Conservation (phyloP, 805 yeast genomes). For the Sungouiozyma ichnusensis region DNA sequence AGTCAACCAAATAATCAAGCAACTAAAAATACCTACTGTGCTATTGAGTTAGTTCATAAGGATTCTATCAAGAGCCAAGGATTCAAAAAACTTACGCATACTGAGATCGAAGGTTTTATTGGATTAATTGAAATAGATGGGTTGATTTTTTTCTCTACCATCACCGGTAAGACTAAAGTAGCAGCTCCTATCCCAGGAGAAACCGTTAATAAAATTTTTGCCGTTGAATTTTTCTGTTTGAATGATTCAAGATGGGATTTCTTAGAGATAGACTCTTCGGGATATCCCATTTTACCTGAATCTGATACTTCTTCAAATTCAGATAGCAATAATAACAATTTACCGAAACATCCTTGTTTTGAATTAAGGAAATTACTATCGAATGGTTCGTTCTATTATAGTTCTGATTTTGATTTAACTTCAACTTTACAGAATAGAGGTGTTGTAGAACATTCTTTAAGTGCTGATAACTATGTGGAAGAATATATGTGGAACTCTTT, state of each 20-base stretch:
- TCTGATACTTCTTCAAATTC: conserved; percentile 15
- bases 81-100: conserved; percentile 35
- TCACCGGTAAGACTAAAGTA: conserved; percentile 64
- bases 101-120: conserved; percentile 54
- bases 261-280: conserved; percentile 55
- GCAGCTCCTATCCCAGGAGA: conserved; percentile 78
- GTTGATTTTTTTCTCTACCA: conserved; percentile 65
- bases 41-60: conserved; percentile 39
- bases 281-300: conserved; percentile 43
- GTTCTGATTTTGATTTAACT: conserved; percentile 87
- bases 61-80: conserved; percentile 25
- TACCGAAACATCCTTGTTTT: conserved; percentile 68
- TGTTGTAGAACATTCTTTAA: conserved; percentile 34
- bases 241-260: conserved; percentile 72
- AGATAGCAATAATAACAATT: conserved; percentile 5
- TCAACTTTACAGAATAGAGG: conserved; percentile 76
- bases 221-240: conserved; percentile 81
- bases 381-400: conserved; percentile 86
- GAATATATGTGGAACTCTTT: conserved; percentile 97
- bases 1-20: conserved; percentile 17
- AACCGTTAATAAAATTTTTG: conserved; percentile 64
- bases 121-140: conserved; percentile 67
- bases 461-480: conserved; percentile 54
- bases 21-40: conserved; percentile 29
- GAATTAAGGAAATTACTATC: conserved; percentile 67